phyloP scores from a whole-genome alignment of 1,284 basidiomycete genomes.

The Leucoagaricus sp. region DNA sequence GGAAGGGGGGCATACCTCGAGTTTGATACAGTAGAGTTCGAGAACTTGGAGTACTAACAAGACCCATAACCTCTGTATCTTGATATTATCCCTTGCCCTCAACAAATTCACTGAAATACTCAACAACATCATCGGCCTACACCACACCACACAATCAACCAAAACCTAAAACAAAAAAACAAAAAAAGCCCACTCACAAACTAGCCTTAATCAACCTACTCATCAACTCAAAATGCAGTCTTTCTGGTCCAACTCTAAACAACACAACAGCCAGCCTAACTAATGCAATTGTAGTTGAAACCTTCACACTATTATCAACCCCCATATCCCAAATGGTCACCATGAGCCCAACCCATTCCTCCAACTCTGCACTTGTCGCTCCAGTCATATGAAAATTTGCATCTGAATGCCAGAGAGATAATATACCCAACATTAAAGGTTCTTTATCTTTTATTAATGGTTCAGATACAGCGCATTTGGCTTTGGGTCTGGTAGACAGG shows the following conservation, averaged over 20 bases:
- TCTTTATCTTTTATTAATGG: constrained; percentile 66
- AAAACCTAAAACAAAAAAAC: constrained; percentile 7
- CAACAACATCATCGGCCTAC: constrained; percentile 56
- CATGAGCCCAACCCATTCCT: constrained; percentile 46
- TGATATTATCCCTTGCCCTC: constrained; percentile 54
- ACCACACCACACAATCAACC: constrained; percentile 19
- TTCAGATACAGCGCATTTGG: constrained; percentile 55
- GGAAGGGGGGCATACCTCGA: constrained; percentile 49
- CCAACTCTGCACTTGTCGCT: constrained; percentile 34
- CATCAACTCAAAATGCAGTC: constrained; percentile 37
- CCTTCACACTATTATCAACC: constrained; percentile 65
- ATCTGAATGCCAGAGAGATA: constrained; percentile 67
- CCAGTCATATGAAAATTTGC: constrained; percentile 50
- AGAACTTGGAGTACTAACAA: constrained; percentile 61
- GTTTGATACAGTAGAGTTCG: constrained; percentile 51
- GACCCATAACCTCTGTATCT: constrained; percentile 68
- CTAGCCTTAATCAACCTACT: constrained; percentile 31
- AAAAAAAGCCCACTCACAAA: constrained; percentile 28
- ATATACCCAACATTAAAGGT: constrained; percentile 61
- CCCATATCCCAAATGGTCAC: constrained; percentile 61
- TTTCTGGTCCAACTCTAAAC: constrained; percentile 41
- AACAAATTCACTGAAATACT: constrained; percentile 61
- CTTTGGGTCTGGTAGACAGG: constrained; percentile 56
- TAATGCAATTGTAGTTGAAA: constrained; percentile 48
- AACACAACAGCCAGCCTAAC: constrained; percentile 47